Evolutionary conservation across 805 yeast genomes (phyloP).

Genomic region (Kluyveromyces lactis): DNA sequence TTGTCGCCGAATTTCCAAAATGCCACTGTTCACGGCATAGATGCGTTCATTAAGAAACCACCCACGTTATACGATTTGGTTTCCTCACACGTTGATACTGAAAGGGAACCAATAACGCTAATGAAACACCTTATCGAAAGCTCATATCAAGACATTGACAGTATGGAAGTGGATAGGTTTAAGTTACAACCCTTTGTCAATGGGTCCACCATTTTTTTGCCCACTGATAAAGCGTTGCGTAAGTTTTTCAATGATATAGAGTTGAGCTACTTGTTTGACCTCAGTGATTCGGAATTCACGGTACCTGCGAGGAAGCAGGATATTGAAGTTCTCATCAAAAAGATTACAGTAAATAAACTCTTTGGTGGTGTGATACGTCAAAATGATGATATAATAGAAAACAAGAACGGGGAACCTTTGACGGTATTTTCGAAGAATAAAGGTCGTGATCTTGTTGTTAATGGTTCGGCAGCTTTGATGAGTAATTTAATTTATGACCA

Average conservation of each 20-base stretch:
- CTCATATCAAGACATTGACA: not conserved
- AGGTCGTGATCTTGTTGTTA: slow-evolving; percentile 32
- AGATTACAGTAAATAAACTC: slow-evolving; percentile 34
- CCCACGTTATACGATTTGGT: slow-evolving; percentile 33
- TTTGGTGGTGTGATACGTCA: slow-evolving; percentile 35
- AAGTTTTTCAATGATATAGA: slow-evolving; percentile 35
- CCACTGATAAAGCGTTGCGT: slow-evolving; percentile 33
- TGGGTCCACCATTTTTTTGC: slow-evolving; percentile 39
- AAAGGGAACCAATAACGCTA: not conserved
- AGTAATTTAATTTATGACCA: slow-evolving; percentile 38
- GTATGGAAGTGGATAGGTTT: too few relatives aligned
- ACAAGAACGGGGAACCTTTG: slow-evolving; percentile 22
- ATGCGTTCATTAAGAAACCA: slow-evolving; percentile 33
- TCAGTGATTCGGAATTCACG: slow-evolving; percentile 7
- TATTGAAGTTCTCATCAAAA: slow-evolving; percentile 17
- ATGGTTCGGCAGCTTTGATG: slow-evolving; percentile 21
- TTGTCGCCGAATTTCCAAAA: slow-evolving; percentile 52
- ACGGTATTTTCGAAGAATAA: slow-evolving; percentile 16
- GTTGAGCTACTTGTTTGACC: slow-evolving; percentile 32
- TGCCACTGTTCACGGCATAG: slow-evolving; percentile 61
- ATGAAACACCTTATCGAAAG: not conserved
- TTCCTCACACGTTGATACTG: not conserved
- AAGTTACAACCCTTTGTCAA: slow-evolving; percentile 10
- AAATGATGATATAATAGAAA: slow-evolving; percentile 10
- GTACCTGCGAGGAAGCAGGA: slow-evolving; percentile 27